Conservation (phyloP, 208 protist genomes). For the Crithidia mellificae region DNA sequence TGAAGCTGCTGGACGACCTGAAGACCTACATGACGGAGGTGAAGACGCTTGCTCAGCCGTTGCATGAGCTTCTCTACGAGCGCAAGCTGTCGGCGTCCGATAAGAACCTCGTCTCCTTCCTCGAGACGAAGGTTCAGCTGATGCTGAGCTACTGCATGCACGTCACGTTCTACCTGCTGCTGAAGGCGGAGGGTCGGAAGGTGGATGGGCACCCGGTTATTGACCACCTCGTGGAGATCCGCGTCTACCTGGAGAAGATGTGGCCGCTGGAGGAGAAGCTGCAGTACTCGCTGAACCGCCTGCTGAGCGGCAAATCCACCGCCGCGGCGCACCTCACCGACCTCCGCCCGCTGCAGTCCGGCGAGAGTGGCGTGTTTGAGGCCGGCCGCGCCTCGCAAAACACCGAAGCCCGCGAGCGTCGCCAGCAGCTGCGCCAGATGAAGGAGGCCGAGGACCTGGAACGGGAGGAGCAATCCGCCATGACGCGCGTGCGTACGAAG, state of each 20-base stretch:
- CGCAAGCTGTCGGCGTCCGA: slow-evolving; percentile 69
- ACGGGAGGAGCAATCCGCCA: slow-evolving; percentile 76
- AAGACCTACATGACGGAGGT: slow-evolving; percentile 86
- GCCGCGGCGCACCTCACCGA: slow-evolving; percentile 62
- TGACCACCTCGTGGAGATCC: slow-evolving; percentile 91
- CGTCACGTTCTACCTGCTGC: slow-evolving; percentile 92
- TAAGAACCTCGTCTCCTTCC: slow-evolving; percentile 83
- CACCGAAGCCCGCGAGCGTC: slow-evolving; percentile 63
- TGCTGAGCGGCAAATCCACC: slow-evolving; percentile 84
- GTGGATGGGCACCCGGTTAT: slow-evolving; percentile 94
- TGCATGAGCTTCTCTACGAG: slow-evolving; percentile 84
- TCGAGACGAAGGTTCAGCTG: slow-evolving; percentile 92
- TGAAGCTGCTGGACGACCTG: slow-evolving; percentile 89
- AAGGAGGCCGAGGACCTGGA: slow-evolving; percentile 83
- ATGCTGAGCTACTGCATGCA: slow-evolving; percentile 97
- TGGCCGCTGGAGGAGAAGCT: slow-evolving; percentile 95
- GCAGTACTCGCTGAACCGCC: slow-evolving; percentile 95
- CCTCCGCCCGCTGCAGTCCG: slow-evolving; percentile 66
- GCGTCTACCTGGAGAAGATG: slow-evolving; percentile 94
- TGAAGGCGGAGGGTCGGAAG: slow-evolving; percentile 92
- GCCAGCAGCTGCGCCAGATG: slow-evolving; percentile 60
- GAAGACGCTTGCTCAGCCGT: slow-evolving; percentile 79
- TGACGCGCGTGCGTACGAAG: slow-evolving; percentile 84
- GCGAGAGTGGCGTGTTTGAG: slow-evolving; percentile 32
- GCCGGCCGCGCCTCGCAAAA: slow-evolving; percentile 38